Conservation (phyloP, 2,329 filamentous ascomycete genomes). For the Penicillium sp. region DNA sequence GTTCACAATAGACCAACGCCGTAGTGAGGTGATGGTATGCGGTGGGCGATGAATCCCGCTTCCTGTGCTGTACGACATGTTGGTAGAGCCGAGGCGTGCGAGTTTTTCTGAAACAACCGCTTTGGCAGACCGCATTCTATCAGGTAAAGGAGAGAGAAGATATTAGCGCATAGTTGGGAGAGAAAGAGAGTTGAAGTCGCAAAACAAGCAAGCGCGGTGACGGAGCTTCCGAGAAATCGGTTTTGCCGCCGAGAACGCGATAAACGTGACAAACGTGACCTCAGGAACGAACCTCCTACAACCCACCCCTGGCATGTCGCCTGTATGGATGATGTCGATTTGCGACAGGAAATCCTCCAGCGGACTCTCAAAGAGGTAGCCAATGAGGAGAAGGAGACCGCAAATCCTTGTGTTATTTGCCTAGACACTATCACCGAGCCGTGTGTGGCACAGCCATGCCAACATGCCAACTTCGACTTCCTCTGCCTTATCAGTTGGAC, state of each 20-base stretch:
- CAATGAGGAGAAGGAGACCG: constrained; percentile 33
- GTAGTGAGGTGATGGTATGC: constrained; percentile 70
- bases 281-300: neutral
- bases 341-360: constrained; percentile 46
- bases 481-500: constrained; percentile 82
- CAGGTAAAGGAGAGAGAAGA: neutral
- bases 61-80: constrained; percentile 25
- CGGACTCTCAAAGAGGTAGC: constrained; percentile 48
- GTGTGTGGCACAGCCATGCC: constrained; percentile 72
- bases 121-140: constrained; percentile 37
- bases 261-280: constrained; percentile 8
- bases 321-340: constrained; percentile 37
- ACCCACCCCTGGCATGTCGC: constrained; percentile 31
- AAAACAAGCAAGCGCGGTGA: neutral
- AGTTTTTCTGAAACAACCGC: constrained; percentile 35
- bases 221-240: constrained; percentile 1
- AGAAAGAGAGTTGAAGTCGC: neutral
- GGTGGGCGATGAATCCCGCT: constrained; percentile 14
- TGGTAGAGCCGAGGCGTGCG: constrained; percentile 20
- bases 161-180: neutral
- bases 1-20: constrained; percentile 78
- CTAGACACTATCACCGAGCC: constrained; percentile 72
- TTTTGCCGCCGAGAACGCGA: constrained; percentile 19
- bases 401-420: constrained; percentile 78
- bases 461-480: constrained; percentile 80